Evolutionary conservation across 495 filamentous ascomycete genomes (phyloP).

Genomic region (Penicillium lagena): DNA sequence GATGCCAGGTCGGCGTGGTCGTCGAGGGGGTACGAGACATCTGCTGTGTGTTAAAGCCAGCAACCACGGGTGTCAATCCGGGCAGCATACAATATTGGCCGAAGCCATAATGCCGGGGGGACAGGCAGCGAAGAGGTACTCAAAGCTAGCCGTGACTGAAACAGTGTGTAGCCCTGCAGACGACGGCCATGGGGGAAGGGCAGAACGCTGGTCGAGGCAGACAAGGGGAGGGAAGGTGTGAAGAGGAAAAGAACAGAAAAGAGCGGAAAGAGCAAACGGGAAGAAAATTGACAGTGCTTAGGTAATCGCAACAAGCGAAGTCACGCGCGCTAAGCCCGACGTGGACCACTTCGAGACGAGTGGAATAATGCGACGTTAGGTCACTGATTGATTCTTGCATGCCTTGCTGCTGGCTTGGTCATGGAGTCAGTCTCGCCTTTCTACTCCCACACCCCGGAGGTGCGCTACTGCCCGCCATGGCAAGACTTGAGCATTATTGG

Average conservation of each 20-base stretch:
- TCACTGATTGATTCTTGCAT: too few relatives aligned
- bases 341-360: neutral
- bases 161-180: conserved; percentile 12
- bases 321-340: conserved; percentile 16
- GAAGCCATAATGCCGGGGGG: conserved; percentile 23
- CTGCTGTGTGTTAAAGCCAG: conserved; percentile 45
- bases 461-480: conserved; percentile 91
- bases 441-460: conserved; percentile 36
- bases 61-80: conserved; percentile 27
- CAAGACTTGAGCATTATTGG: conserved; percentile 90
- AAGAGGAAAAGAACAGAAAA: conserved; percentile 4
- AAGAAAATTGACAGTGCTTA: too few relatives aligned
- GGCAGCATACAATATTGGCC: conserved; percentile 39
- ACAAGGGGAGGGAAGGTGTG: conserved; percentile 6
- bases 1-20: conserved; percentile 58
- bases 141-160: conserved; percentile 17
- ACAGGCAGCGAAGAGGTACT: too few relatives aligned
- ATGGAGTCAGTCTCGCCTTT: conserved; percentile 44
- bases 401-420: neutral
- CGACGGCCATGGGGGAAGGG: conserved; percentile 23
- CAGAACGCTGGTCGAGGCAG: conserved; percentile 17
- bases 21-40: conserved; percentile 60
- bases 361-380: neutral
- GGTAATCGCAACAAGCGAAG: conserved; percentile 13
- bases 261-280: conserved; percentile 1